Conservation (phyloP, 2,329 filamentous ascomycete genomes). For the Aspergillus sp. region DNA sequence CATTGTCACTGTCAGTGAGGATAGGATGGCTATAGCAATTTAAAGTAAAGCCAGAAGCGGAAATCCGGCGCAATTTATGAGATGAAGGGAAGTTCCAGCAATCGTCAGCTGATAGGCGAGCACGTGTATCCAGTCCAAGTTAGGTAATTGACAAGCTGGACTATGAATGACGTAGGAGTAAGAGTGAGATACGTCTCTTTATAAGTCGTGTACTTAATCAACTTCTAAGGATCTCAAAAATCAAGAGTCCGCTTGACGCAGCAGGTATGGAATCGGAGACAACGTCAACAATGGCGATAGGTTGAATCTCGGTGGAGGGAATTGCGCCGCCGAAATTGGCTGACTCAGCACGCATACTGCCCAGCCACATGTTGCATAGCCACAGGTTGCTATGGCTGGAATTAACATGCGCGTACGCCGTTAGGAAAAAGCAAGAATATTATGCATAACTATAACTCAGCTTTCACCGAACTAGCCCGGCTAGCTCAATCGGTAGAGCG, state of each 20-base stretch:
- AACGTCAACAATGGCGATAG: background rate
- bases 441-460: no score
- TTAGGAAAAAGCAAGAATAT: background rate
- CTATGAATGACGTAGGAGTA: background rate
- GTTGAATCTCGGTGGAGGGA: background rate
- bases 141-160: background rate
- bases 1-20: background rate
- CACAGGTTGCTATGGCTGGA: background rate
- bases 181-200: background rate
- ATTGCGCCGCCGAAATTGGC: background rate
- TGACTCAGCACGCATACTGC: background rate
- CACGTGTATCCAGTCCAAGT: background rate
- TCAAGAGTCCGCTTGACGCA: background rate
- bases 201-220: background rate
- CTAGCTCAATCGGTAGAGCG: conserved; percentile 55
- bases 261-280: background rate
- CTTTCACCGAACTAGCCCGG: conserved; percentile 35
- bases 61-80: background rate
- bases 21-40: background rate
- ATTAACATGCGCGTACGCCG: background rate
- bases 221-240: background rate
- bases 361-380: background rate
- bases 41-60: background rate
- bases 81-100: background rate
- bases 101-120: background rate